Percentiles rank a stretch among this genome's conserved stretches.
These are phyloP conservation scores for Boletus sensibilis DNA, from an alignment of 768 basidiomycete species.

Conservation along the genomic window DNA sequence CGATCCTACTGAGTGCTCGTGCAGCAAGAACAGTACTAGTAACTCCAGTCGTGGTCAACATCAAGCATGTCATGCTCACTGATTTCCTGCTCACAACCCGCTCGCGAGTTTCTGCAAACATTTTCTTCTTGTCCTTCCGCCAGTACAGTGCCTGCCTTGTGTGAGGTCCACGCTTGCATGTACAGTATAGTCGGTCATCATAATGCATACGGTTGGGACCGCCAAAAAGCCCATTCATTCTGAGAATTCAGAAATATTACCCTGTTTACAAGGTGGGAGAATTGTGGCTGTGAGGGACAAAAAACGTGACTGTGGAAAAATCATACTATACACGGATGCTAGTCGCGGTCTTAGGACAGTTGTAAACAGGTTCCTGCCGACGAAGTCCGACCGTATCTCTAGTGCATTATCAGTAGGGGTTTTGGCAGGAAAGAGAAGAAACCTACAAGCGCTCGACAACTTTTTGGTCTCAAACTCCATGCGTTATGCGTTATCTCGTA, in stretches of 20 bases:
- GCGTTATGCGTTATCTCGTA: neutral
- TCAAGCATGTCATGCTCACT: neutral
- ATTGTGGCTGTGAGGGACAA: too few relatives aligned
- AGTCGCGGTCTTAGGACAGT: too few relatives aligned
- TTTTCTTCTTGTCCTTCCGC: neutral
- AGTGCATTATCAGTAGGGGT: neutral
- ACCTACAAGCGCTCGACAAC: neutral
- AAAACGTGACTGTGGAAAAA: too few relatives aligned
- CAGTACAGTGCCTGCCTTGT: neutral
- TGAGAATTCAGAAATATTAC: too few relatives aligned
- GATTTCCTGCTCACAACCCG: neutral
- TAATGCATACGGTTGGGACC: neutral
- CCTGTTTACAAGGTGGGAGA: too few relatives aligned
- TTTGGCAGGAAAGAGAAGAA: neutral
- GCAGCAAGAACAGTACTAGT: neutral
- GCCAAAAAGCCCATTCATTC: too few relatives aligned
- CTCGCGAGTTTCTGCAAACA: neutral
- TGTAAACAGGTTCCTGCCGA: too few relatives aligned
- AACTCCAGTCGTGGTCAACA: neutral
- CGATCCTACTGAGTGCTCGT: neutral
- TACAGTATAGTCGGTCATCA: neutral
- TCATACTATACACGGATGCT: too few relatives aligned
- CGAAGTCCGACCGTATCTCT: too few relatives aligned
- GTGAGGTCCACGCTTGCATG: neutral
- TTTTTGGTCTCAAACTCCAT: neutral